These are phyloP conservation scores for Silene vulgaris DNA, from an alignment of 179 eudicot species.

Conservation along the genomic window DNA sequence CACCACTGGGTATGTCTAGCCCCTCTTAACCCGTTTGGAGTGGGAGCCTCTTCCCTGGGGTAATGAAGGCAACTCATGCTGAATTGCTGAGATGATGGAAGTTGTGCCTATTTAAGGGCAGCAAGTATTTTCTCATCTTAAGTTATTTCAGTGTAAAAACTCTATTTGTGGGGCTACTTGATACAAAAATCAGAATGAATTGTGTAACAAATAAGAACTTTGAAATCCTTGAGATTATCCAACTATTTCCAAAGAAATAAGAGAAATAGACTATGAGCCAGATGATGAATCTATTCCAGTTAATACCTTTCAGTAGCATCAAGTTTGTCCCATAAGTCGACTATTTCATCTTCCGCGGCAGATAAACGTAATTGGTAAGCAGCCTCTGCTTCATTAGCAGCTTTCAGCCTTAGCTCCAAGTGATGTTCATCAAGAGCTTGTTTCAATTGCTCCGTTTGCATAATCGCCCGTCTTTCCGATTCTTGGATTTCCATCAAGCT, in stretches of 20 bases:
- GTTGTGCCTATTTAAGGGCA: not conserved
- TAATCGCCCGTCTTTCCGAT: conserved; percentile 67
- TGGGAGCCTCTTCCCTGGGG: too few relatives aligned
- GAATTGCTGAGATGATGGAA: not conserved
- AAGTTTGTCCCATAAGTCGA: conserved; percentile 63
- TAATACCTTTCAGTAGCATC: conserved; percentile 80
- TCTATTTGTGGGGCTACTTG: not conserved
- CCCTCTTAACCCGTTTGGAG: too few relatives aligned
- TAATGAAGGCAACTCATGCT: too few relatives aligned
- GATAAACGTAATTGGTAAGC: conserved; percentile 78
- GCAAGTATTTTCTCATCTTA: not conserved
- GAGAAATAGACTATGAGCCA: not conserved
- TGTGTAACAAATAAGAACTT: not conserved
- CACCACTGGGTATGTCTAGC: too few relatives aligned
- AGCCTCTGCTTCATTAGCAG: conserved; percentile 91
- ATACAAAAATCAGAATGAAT: not conserved
- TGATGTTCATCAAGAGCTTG: conserved; percentile 73
- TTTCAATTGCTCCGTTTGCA: conserved; percentile 63
- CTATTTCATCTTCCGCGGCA: conserved; percentile 87
- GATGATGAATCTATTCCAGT: conserved; percentile 2
- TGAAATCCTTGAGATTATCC: not conserved
- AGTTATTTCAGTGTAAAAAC: not conserved
- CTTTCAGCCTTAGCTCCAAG: conserved; percentile 80
- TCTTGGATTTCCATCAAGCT: conserved; percentile 65
- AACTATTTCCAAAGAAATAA: conserved; percentile 8